A percentile compares a stretch with the other conserved stretches of the same genome.
Evolutionary conservation across 2,329 filamentous ascomycete species (phyloP).

Genomic region (Diaporthe eres): DNA sequence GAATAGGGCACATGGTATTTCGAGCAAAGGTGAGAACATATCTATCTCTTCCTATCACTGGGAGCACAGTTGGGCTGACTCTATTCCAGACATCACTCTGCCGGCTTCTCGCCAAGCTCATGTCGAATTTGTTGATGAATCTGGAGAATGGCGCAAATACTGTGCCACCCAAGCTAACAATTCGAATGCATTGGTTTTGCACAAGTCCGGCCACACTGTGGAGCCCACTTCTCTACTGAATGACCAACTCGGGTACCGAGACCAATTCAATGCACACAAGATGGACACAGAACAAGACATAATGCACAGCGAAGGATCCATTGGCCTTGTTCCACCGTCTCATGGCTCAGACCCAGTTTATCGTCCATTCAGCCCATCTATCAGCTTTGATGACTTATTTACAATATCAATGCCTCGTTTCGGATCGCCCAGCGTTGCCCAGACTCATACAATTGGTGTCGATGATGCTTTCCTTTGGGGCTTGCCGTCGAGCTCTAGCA

Average conservation of each 20-base stretch:
- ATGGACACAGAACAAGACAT: too few relatives aligned
- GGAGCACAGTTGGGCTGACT: background rate
- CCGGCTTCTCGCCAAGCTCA: background rate
- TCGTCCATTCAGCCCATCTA: background rate
- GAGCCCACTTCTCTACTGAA: background rate
- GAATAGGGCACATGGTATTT: fast-evolving
- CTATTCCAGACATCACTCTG: too few relatives aligned
- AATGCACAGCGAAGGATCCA: fast-evolving
- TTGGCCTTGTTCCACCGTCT: too few relatives aligned
- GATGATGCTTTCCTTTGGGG: background rate
- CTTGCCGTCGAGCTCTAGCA: background rate
- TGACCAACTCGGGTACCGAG: background rate
- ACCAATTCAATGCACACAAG: too few relatives aligned
- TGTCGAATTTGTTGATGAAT: background rate
- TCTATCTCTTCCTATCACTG: too few relatives aligned
- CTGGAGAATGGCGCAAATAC: background rate
- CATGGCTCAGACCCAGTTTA: fast-evolving
- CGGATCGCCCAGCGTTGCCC: background rate
- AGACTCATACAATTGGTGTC: fast-evolving
- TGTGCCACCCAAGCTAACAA: fast-evolving
- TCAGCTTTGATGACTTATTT: background rate
- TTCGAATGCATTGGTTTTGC: background rate
- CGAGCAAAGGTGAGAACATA: background rate
- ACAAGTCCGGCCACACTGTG: background rate
- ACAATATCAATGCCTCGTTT: fast-evolving